Percentiles rank a stretch among this genome's conserved stretches.
Conservation (phyloP, 345 rosid genomes). For the Populus ilicifolia region DNA sequence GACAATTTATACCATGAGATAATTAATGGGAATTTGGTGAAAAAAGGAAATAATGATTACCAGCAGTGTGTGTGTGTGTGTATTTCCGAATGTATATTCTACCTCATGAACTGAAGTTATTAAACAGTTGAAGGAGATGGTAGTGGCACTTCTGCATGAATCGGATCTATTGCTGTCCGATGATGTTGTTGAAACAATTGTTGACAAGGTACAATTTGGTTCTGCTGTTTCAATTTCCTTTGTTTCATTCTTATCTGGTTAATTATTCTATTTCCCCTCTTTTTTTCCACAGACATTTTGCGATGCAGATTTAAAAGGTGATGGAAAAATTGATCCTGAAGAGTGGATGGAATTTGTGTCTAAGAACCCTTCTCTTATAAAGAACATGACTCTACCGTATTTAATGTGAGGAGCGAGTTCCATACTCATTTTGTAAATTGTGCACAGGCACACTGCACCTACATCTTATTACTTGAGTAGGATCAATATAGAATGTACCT, state of each 20-base stretch:
- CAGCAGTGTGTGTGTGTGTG: not conserved
- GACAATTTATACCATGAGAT: not conserved
- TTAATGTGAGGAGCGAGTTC: conserved; percentile 50
- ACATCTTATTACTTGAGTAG: not conserved
- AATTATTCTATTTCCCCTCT: not conserved
- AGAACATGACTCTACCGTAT: conserved; percentile 93
- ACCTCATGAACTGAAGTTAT: not conserved
- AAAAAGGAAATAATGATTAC: not conserved
- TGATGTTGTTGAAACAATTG: conserved; percentile 65
- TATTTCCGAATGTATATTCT: not conserved
- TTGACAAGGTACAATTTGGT: conserved; percentile 52
- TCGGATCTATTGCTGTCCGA: conserved; percentile 70
- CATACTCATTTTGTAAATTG: not conserved
- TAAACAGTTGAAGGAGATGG: conserved; percentile 84
- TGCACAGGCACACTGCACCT: not conserved
- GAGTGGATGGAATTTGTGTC: conserved; percentile 85
- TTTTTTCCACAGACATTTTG: conserved; percentile 51
- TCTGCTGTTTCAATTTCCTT: not conserved
- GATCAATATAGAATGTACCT: not conserved
- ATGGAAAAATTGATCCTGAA: conserved; percentile 74
- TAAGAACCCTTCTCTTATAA: conserved; percentile 71
- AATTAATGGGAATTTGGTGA: not conserved
- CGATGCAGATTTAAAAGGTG: conserved; percentile 65
- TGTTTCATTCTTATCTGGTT: not conserved
- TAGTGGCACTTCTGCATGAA: conserved; percentile 81